Evolutionary conservation across 306 rosid species (phyloP).

Genomic region (Vicia faba): DNA sequence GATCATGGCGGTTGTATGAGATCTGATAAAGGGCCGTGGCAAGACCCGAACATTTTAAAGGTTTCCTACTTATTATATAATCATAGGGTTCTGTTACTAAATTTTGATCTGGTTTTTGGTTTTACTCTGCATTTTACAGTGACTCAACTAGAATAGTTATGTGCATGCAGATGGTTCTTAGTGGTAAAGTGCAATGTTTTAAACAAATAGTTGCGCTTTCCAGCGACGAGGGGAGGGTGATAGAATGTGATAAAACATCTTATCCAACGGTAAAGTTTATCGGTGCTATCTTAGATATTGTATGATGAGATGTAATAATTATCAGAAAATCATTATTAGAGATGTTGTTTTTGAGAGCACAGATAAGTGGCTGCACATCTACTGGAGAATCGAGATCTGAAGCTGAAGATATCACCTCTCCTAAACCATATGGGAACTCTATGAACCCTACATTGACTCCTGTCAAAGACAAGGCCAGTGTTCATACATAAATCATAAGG

Average conservation of each 20-base stretch:
- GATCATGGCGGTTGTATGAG: constrained; percentile 73
- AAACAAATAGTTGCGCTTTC: constrained; percentile 63
- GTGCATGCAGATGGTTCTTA: constrained; percentile 63
- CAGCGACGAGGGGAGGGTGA: constrained; percentile 50
- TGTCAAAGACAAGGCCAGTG: constrained; percentile 73
- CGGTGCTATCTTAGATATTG: constrained; percentile 19
- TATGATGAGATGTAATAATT: constrained; percentile 19
- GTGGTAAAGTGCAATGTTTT: constrained; percentile 62
- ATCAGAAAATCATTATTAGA: constrained; percentile 20
- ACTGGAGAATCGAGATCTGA: constrained; percentile 88
- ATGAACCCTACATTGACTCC: constrained; percentile 65
- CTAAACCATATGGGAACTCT: constrained; percentile 58
- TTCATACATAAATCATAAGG: constrained; percentile 14
- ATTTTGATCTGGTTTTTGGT: constrained; percentile 2
- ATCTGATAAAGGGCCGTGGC: constrained; percentile 96
- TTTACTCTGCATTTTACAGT: constrained; percentile 16
- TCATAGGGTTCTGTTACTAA: constrained; percentile 7
- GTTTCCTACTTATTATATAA: constrained; percentile 43
- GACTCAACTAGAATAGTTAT: constrained; percentile 35
- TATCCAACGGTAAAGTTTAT: constrained; percentile 51
- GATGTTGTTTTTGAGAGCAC: constrained; percentile 35
- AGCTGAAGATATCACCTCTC: constrained; percentile 75
- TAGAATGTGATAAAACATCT: constrained; percentile 58
- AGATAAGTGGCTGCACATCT: constrained; percentile 74
- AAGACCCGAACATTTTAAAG: constrained; percentile 70